phyloP scores from a whole-genome alignment of 179 eudicot genomes.

The Beta corolliflora region DNA sequence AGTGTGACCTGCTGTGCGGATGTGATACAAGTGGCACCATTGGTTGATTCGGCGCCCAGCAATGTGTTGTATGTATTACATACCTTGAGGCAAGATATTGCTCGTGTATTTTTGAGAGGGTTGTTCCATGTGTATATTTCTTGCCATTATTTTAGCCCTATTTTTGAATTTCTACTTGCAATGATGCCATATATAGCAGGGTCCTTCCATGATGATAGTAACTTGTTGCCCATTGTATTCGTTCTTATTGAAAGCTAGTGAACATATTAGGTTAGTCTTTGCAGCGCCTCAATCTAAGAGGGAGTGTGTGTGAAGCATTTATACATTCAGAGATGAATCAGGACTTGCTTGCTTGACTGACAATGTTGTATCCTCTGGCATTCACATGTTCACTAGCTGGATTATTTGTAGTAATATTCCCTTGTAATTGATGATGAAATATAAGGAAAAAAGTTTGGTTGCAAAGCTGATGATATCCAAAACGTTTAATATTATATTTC shows the following conservation, averaged over 20 bases:
- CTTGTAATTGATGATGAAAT: not conserved
- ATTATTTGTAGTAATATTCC: not conserved
- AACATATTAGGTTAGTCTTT: conserved; percentile 7
- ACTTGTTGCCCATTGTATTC: conserved; percentile 20
- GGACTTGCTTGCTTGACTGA: conserved; percentile 8
- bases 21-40: conserved; percentile 35
- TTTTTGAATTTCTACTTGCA: conserved; percentile 26
- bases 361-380: not conserved
- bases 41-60: conserved; percentile 42
- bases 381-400: not conserved
- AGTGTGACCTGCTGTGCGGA: conserved; percentile 31
- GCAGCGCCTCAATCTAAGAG: not conserved
- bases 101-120: conserved; percentile 42
- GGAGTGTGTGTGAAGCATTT: conserved; percentile 1
- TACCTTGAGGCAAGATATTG: conserved; percentile 49
- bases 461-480: not conserved
- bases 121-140: conserved; percentile 43
- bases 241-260: conserved; percentile 5
- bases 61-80: conserved; percentile 55
- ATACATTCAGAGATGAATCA: conserved; percentile 8
- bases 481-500: too few species aligned
- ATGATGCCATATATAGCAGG: conserved; percentile 25
- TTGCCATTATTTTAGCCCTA: conserved; percentile 32
- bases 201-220: conserved; percentile 15
- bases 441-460: conserved; percentile 1